Evolutionary conservation across 179 eudicot species (phyloP), one percentile per base, ranked within the genome.

Genomic region (Beta lomatogona): DNA sequence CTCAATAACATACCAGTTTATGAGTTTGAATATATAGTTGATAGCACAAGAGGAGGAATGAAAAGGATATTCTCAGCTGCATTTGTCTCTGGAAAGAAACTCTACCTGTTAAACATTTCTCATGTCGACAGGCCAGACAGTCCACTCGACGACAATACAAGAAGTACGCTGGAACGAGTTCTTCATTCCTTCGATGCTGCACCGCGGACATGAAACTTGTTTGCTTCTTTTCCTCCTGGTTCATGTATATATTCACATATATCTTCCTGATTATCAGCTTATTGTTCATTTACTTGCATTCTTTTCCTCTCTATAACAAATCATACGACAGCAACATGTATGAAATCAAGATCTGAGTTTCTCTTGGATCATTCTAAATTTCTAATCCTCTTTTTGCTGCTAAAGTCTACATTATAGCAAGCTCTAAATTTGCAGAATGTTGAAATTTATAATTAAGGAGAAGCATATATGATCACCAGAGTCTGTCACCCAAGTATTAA

Each of bases 1-100:
- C 69, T 79, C 18, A 88, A 80, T 63, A 94, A 90, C 18, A 73
- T 87, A 66, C 89, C 88, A 81, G 95, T 95, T 22, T 95, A 92
- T 15, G 97, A 95, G 91, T 86, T 95, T 72, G 97, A 92, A 79
- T 95, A 95, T 85, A 83, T 82, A 82, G 77, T 95, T 53, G 97
- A 95, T 77, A 93, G 98, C 88, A 89, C 93, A 46, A 90, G 98
- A 81, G 97, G 97, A 80, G 97, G 98, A 50, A 68, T 90, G 86
- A 94, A 94, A 87, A 91, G 93, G 83, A 83, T 94, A n/a, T 92
- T 94, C 86, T 85, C 94, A 53, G 97, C 98, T 65, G 98, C 91
- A 71, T 90, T 95, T 83, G 95, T 93, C 73, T 85, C 92, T n/a
- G 87, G 89, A 19, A 92, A 91, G 84, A 93, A 89, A 86, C 93